phyloP scores from a whole-genome alignment of 768 basidiomycete species.

The Rhizopogon sp. region DNA sequence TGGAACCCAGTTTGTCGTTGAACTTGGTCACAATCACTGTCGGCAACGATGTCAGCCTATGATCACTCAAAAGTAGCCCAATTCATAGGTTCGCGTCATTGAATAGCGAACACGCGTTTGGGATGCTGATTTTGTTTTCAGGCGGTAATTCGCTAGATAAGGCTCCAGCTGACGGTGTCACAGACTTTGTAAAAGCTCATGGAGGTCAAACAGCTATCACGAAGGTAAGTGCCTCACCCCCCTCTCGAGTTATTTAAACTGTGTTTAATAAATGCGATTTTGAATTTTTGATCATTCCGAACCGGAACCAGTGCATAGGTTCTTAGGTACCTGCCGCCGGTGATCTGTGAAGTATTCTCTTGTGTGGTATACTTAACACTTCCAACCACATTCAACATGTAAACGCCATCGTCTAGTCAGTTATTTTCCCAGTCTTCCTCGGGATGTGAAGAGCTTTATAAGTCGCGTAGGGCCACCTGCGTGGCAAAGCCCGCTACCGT shows the following conservation, averaged over 20 bases:
- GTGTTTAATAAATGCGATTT: not conserved
- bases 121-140: conserved; percentile 28
- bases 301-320: too few species aligned
- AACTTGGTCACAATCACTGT: conserved; percentile 1
- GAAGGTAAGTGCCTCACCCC: conserved; percentile 55
- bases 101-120: conserved; percentile 6
- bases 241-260: not conserved
- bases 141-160: conserved; percentile 91
- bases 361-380: not conserved
- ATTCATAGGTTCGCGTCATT: conserved; percentile 47
- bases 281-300: too few species aligned
- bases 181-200: conserved; percentile 85
- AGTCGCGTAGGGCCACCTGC: too few species aligned
- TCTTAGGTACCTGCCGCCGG: too few species aligned
- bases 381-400: too few species aligned
- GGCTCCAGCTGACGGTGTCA: conserved; percentile 67
- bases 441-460: too few species aligned
- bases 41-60: conserved; percentile 28
- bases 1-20: conserved; percentile 5
- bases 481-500: too few species aligned
- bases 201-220: conserved; percentile 99
- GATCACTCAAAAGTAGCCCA: conserved; percentile 60
- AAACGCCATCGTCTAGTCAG: not conserved
- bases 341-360: not conserved
- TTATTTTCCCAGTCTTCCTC: not conserved